phyloP scores from a whole-genome alignment of 164 flowering plant genomes.

The Tetrastigma voinierianum region DNA sequence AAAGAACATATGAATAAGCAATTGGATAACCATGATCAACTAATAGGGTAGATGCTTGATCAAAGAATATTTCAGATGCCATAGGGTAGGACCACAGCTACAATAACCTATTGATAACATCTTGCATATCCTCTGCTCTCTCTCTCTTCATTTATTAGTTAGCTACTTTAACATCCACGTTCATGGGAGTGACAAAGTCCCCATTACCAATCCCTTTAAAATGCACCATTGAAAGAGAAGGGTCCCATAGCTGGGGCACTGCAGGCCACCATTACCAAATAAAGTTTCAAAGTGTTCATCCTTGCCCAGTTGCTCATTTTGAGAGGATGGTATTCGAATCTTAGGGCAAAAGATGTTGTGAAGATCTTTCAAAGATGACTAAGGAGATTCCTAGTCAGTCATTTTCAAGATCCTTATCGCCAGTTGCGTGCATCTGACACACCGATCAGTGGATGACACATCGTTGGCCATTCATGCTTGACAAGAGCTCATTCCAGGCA shows the following conservation, averaged over 20 bases:
- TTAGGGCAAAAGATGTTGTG: conserved; percentile 10
- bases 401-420: conserved; percentile 25
- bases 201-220: conserved; percentile 23
- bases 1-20: neutral
- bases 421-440: conserved; percentile 3
- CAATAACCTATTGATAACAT: neutral
- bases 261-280: conserved; percentile 13
- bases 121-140: conserved; percentile 17
- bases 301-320: conserved; percentile 1
- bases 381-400: conserved; percentile 41
- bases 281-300: conserved; percentile 14
- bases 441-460: conserved; percentile 24
- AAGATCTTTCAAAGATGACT: conserved; percentile 18
- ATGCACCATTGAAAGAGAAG: conserved; percentile 14
- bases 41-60: neutral
- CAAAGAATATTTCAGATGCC: neutral
- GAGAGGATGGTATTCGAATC: conserved; percentile 36
- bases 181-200: conserved; percentile 37
- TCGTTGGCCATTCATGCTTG: conserved; percentile 19
- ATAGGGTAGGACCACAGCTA: neutral
- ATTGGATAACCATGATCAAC: neutral
- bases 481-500: conserved; percentile 7
- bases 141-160: conserved; percentile 25
- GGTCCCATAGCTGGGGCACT: conserved; percentile 23
- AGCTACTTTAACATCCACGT: conserved; percentile 26